Evolutionary conservation across 2,329 filamentous ascomycete species (phyloP).

Genomic region (Sporothrix dimorphospora): DNA sequence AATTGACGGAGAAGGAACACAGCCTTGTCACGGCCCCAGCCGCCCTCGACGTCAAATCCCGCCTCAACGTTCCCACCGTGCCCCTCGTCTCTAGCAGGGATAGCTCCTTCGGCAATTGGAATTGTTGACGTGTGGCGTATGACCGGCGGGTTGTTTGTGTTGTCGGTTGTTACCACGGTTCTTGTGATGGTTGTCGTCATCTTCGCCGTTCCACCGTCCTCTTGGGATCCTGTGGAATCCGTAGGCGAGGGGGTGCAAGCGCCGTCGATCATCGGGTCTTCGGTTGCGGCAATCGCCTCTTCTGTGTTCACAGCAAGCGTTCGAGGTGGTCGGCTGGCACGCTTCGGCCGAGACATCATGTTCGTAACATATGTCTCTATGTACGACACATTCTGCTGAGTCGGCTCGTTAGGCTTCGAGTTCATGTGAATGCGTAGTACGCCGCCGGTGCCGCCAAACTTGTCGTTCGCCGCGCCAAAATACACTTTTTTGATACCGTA

Average conservation of each 20-base stretch:
- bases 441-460: slow-evolving; percentile 94
- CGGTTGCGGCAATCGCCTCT: background rate
- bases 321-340: slow-evolving; percentile 19
- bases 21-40: slow-evolving; percentile 87
- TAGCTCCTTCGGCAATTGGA: slow-evolving; percentile 35
- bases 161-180: slow-evolving; percentile 24
- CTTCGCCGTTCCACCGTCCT: background rate
- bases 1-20: slow-evolving; percentile 91
- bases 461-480: slow-evolving; percentile 94
- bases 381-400: slow-evolving; percentile 31
- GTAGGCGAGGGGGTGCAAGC: slow-evolving; percentile 21
- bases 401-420: slow-evolving; percentile 47
- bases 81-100: slow-evolving; percentile 42
- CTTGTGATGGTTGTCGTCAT: slow-evolving; percentile 23
- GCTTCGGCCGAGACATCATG: slow-evolving; percentile 33
- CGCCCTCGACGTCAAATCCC: slow-evolving; percentile 81
- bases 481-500: slow-evolving; percentile 87
- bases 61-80: slow-evolving; percentile 73
- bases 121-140: slow-evolving; percentile 34
- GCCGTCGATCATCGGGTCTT: background rate
- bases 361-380: slow-evolving; percentile 35
- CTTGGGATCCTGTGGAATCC: slow-evolving; percentile 11
- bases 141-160: slow-evolving; percentile 24
- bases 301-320: background rate
- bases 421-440: slow-evolving; percentile 83